Evolutionary conservation across 2,329 filamentous ascomycete genomes (phyloP), one percentile per base, ranked within the genome.

Genomic region (Neopestalotiopsis rosae): DNA sequence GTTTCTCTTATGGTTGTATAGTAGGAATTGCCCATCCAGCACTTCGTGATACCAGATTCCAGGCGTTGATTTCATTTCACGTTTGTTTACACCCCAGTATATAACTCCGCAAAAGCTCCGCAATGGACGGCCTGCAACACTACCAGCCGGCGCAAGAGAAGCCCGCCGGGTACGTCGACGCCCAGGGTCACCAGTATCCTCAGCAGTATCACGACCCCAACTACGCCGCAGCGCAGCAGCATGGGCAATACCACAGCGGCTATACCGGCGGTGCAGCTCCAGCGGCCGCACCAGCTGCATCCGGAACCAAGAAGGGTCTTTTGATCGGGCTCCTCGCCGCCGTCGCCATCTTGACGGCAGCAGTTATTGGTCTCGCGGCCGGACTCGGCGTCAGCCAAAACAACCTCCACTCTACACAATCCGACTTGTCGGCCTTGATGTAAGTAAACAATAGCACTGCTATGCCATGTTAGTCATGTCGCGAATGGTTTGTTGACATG

Each of bases 331-430:
- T 74, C 28, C 17, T 75, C n/a, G 67, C 49, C 30, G 65, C 71
- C 5, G 14, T 72, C 4, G 58, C 69, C 24, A 14, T 77, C n/a
- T 69, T 77, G 20, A 66, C 76, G 3, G 52, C 72, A 24, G 40
- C 70, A 38, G 73, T 76, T 59, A 75, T 77, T 42, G 76, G 76
- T 9, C 73, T 78, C n/a, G 69, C 70, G 57, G 75, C 76, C 17
- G 75, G 76, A 12, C 70, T 78, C 4, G 76, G 76, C 17, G 72
- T 76, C 10, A 77, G 73, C 71, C 76, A 76, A 63, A 66, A 67
- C 3, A 72, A 76, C 40, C 66, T 76, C 42, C 68, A 68, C 66
- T 70, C 70, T 32, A 67, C 70, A 6, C 59, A 76, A 59, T 56
- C 65, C 13, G 69, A 76, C 30, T 68, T 77, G n/a, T 68, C 67